Conservation (phyloP, 306 rosid species). For the Prunus mongolica region DNA sequence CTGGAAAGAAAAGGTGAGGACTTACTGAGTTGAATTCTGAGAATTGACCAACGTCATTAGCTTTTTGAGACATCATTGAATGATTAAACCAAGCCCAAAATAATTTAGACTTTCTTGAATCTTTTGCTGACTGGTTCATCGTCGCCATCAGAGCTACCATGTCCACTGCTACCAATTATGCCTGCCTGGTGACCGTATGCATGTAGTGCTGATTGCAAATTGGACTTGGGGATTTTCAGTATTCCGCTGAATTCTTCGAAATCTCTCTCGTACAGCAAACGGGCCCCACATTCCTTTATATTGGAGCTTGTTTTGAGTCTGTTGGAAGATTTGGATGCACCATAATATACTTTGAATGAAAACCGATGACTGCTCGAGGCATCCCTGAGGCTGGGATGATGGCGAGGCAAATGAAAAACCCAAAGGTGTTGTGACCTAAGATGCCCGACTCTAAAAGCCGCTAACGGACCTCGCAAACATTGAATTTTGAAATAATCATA, state of each 20-base stretch:
- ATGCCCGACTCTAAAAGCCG: not conserved
- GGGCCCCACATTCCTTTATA: not conserved
- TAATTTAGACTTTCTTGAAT: too few species aligned
- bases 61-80: too few species aligned
- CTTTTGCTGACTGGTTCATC: too few species aligned
- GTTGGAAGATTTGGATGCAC: too few species aligned
- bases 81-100: too few species aligned
- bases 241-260: not conserved
- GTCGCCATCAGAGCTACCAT: too few species aligned
- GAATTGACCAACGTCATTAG: too few species aligned
- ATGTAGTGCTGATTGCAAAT: too few species aligned
- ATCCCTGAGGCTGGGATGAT: not conserved
- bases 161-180: too few species aligned
- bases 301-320: not conserved
- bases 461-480: rapidly evolving
- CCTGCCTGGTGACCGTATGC: too few species aligned
- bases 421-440: not conserved
- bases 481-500: not conserved
- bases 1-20: too few species aligned
- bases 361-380: not conserved
- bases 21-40: too few species aligned
- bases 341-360: not conserved
- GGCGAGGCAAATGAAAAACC: not conserved
- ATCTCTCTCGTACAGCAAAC: not conserved
- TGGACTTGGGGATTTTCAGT: not conserved